Base-by-base conservation (phyloP, 208 protist species). In the Trypanosoma melophagium region DNA sequence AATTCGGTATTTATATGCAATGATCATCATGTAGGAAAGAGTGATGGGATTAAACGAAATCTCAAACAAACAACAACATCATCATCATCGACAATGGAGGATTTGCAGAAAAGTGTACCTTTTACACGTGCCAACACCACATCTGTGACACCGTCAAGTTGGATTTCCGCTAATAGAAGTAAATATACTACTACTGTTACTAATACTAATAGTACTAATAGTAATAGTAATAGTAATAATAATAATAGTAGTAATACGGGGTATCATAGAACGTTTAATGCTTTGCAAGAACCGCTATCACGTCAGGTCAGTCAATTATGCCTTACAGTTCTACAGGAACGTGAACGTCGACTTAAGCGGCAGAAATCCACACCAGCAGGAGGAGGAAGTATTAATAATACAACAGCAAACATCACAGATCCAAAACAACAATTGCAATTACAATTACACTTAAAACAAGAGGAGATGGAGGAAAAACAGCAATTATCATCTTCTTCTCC, bases 301-400 rank as follows among this genome's bases (percentile, higher is more conserved):
- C 64, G 64, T 7, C 64, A 69, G 14, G 64, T 69, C 3, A 69
- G 64, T 53, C 22, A 57, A n/a, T 25, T 69, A 31, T 69, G 64
- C 16, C 44, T 69, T 14, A 60, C 25, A 14, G 25, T 69, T 53
- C 54, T 69, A 7, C 54, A 35, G 10, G 64, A 69, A 42, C 64
- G 64, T 17, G 64, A 69, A n/a, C 31, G 64, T 4, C 64, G 64
- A 17, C 54, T 60, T 19, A 24, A 42, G 2, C 64, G 38, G 24
- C 38, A 61, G 53, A 57, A 51, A 10, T 10, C 41, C n/a, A n/a
- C n/a, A n/a, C n/a, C n/a, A 7, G 8, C 60, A 21, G 13, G 28
- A 24, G 53, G 50, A 44, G 28, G 42, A n/a, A n/a, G n/a, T 16
- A 25, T 41, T 17, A 40, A 2, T 63, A 28, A 28, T n/a, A 3